Evolutionary conservation across 108 stramenopile genomes (phyloP), one percentile per base, ranked within the genome.

Genomic region (Skeletonema potamos): DNA sequence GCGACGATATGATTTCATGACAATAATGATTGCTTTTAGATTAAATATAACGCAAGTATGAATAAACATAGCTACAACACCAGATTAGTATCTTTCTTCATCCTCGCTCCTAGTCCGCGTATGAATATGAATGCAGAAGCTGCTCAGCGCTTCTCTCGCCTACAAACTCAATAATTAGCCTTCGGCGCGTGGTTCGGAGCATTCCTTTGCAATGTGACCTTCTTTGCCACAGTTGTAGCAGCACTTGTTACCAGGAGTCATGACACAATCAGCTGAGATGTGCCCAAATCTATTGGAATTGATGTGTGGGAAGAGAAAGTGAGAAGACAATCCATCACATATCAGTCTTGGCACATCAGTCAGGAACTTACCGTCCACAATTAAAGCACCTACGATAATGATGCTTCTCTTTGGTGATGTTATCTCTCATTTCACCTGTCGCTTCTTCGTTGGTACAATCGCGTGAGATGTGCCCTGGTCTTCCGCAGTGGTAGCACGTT

Each of bases 211-310:
- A 61, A 89, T 87, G 59, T 90, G 89, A 9, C 87, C 89, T 29
- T 88, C 85, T 55, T 81, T 29, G 20, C 88, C 89, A 68, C 92
- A 90, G 59, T 93, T 90, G 84, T 89, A 93, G 65, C 92, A 93
- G 24, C 82, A 79, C 64, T 89, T 89, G 77, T 89, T 88, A 20
- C 86, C 86, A 26, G 84, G 68, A 32, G 90, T 86, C 32, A 72
- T 82, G 39, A 77, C 72, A 62, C 90, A 91, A 34, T 91, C 90
- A 2, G 82, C 80, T 36, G 85, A 83, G 58, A 88, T 82, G 72
- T 91, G 87, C 6, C 87, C 87, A 44, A 74, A 72, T 30, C 76
- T 77, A 13, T 20, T n/a, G 1, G 12, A 54, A 15, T 41, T n/a
- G 39, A 41, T 15, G n/a, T 39, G 15, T n/a, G 15, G 13, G 39